Base-by-base conservation (phyloP, 1,284 basidiomycete genomes). In the Rhodotorula sp. region DNA sequence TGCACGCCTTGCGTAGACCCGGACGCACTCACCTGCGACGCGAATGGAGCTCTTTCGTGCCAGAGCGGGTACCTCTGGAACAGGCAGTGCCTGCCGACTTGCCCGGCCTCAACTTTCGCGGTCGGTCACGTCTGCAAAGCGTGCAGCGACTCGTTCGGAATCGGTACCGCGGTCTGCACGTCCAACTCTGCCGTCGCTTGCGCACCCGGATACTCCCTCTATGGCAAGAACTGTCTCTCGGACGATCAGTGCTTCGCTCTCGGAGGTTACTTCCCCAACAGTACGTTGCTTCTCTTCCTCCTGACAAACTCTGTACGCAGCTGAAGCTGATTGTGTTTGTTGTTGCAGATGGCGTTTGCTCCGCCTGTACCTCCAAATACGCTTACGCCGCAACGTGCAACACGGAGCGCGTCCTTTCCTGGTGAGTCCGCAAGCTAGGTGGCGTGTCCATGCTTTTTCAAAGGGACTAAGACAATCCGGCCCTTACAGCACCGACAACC, bases 1-100 rank as follows among this genome's bases (percentile, higher is more conserved):
- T 59, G 57, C 57, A 45, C 42, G 42, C 57, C 57, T 37, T 59
- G 57, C 57, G n/a, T 42, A 14, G 57, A 59, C 57, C 57, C 57
- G 2, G 57, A 59, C 57, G 57, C 57, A 6, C 42, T 59, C n/a
- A 59, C 57, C 22, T 59, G 57, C n/a, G 42, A 44, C 42, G 57
- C 57, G 14, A 7, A 33, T 4, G 56, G 56, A 7, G 56, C 56
- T 20, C 56, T 57, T 22, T 42, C 56, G 37, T 57, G 56, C 33
- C 30, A 57, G 33, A 57, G 22, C 22, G 33, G 30, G 7, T 42
- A 42, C 56, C 56, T 57, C 22, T 57, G 56, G 56, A 22, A 57
- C 33, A 33, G 33, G 18, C 56, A 57, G 56, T 57, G 56, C 56
- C 20, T 57, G 14, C 33, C 56, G 33, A 57, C 30, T 24, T 57